These are phyloP conservation scores for Podila verticillata DNA, from an alignment of 192 early-diverging fungal genomes.

Conservation along the genomic window DNA sequence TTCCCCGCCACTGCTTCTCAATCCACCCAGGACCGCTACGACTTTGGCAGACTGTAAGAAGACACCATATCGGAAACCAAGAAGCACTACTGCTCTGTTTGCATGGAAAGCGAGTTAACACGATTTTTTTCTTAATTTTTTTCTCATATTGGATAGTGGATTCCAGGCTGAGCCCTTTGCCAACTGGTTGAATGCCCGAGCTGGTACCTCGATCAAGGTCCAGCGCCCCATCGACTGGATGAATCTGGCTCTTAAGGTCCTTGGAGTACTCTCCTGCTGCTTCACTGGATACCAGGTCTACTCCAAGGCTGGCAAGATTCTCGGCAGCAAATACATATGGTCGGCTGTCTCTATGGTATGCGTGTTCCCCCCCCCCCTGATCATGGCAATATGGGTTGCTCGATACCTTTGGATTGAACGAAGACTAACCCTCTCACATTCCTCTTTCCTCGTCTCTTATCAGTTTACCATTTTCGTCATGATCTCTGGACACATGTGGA, in stretches of 20 bases:
- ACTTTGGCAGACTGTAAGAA: slow-evolving; percentile 64
- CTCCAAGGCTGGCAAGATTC: slow-evolving; percentile 51
- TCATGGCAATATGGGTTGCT: too few species aligned
- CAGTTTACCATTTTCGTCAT: slow-evolving; percentile 73
- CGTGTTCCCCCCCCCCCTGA: too few species aligned
- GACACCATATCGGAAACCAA: not conserved
- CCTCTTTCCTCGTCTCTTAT: not conserved
- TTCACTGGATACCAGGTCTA: slow-evolving; percentile 54
- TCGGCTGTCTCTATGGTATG: slow-evolving; percentile 60
- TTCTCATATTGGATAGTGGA: slow-evolving; percentile 53
- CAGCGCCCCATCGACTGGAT: slow-evolving; percentile 69
- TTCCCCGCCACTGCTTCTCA: slow-evolving; percentile 68
- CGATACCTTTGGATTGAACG: not conserved
- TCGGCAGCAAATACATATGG: slow-evolving; percentile 69
- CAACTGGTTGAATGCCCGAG: slow-evolving; percentile 56
- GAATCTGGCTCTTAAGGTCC: slow-evolving; percentile 44
- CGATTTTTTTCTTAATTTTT: not conserved
- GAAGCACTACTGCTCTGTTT: too few species aligned
- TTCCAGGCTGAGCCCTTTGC: slow-evolving; percentile 73
- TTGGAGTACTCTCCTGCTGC: slow-evolving; percentile 40
- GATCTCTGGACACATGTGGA: slow-evolving; percentile 89
- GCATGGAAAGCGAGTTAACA: not conserved
- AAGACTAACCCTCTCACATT: not conserved
- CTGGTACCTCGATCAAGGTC: slow-evolving; percentile 48
- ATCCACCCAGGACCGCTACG: slow-evolving; percentile 61